These are phyloP conservation scores for Suhomyces maxii DNA, from an alignment of 1,139 yeast genomes.

Conservation along the genomic window DNA sequence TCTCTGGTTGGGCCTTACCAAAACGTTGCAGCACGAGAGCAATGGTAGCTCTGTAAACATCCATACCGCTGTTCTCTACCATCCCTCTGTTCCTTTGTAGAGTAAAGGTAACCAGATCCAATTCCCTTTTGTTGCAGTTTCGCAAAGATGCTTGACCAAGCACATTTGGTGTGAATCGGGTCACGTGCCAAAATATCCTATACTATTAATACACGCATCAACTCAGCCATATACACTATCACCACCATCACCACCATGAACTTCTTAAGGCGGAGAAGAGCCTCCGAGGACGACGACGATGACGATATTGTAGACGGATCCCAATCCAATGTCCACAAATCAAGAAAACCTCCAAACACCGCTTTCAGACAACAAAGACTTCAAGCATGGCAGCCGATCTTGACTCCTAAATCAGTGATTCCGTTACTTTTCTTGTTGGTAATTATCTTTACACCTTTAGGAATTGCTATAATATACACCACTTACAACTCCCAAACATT, in stretches of 20 bases:
- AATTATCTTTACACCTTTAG: slow-evolving; percentile 72
- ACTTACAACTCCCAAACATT: slow-evolving; percentile 61
- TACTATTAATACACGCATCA: no score
- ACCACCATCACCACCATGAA: slow-evolving; percentile 26
- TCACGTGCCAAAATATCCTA: no score
- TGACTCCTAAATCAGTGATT: slow-evolving; percentile 73
- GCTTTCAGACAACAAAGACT: slow-evolving; percentile 69
- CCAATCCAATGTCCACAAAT: slow-evolving; percentile 39
- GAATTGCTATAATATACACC: slow-evolving; percentile 63
- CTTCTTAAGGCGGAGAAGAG: slow-evolving; percentile 39
- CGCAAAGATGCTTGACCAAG: no score
- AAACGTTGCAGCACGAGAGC: no score
- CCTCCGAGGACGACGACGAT: slow-evolving; percentile 27
- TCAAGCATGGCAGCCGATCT: slow-evolving; percentile 82
- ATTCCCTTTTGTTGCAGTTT: no score
- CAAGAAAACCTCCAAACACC: slow-evolving; percentile 72
- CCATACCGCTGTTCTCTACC: no score
- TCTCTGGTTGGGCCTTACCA: no score
- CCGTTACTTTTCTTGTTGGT: slow-evolving; percentile 64
- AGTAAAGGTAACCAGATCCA: no score
- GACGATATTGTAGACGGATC: slow-evolving; percentile 23
- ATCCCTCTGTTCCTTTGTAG: no score
- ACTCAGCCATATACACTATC: not conserved
- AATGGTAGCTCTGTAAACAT: no score
- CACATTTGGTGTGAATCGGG: no score